Evolutionary conservation across 768 basidiomycete species (phyloP), one percentile per base, ranked within the genome.

Genomic region (Podaxis sp.): DNA sequence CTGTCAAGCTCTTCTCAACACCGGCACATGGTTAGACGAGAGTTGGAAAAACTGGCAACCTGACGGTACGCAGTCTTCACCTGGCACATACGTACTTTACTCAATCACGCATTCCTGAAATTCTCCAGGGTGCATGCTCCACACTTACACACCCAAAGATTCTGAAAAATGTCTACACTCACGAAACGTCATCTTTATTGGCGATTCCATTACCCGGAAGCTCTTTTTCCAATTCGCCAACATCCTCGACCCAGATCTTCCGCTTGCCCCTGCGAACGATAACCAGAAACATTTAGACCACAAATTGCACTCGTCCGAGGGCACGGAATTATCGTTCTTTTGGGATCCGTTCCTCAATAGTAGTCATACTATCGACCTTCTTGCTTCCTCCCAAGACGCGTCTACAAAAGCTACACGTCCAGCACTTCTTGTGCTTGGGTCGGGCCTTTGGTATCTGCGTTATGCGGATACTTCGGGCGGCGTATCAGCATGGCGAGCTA

Each of bases 291-390:
- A 96, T 72, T 70, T 79, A 1, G 84, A 95, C 71, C 76, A 89
- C 65, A 71, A 67, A 4, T 74, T 87, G 27, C 70, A 70, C 7
- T 79, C 86, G 3, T 70, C 65, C 28, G 72, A 79, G 44, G 80
- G 79, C 23, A 80, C 77, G 52, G 67, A 76, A 14, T 69, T 91
- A 16, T 76, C 79, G 10, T 92, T 93, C 71, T 68, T 78, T 63
- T 94, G 94, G 94, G 94, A 95, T 66, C 94, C 94, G 14, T 96
- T 85, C 71, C 80, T 96, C 47, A 97, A 95, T 70, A 74, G 79
- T 11, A 84, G 89, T 1, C 74, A 76, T 55, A 79, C 85, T 14
- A 68, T 74, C 44, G 67, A 76, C n/a, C 68, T 84, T 50, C 73
- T 90, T 28, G 63, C 57, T 14, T 47, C 3, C 3, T 25, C 52